Base-by-base conservation (phyloP, 805 yeast species). In the Teunomyces gatunensis region DNA sequence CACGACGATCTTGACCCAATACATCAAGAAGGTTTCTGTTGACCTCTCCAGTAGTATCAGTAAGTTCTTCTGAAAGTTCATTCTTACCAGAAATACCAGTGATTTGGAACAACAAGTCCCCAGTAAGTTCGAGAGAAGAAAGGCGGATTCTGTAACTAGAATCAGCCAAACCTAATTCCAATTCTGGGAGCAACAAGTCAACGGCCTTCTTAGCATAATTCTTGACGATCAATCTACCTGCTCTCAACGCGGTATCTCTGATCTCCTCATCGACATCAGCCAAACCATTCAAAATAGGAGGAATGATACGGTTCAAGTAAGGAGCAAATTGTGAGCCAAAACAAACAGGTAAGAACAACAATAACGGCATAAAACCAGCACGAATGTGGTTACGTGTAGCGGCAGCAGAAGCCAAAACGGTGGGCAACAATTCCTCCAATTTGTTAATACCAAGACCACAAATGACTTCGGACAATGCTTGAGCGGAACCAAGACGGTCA, bases 401-500 rank as follows among this genome's bases (percentile, higher is more conserved):
- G 9, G 81, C 74, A 20, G 96, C 88, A 59, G 85, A 85, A 5
- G 80, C 69, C 57, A 94, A 75, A 52, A 94, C 85, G 0, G 75
- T 67, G 32, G 99, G 99, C 50, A 94, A 71, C 60, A 91, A 68
- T 60, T 90, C 97, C 56, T 94, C 99, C 62, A 94, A 77, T 59
- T 90, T 90, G 53, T 81, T 68, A 42, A 89, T 68, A 57, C 99
- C 99, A 46, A 94, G 78, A 54, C 99, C 99, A 58, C 89, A 84
- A 47, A 90, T 80, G 52, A 94, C 96, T 69, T 94, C 99, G 13
- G 97, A 81, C 47, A 94, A 78, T 2, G 96, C 98, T 73, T 94
- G 99, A 0, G 98, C 99, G 44, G 96, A 87, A 49, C 99, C 99
- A 50, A 94, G 78, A 54, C 97, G 82, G 63, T 94, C 98, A 51